Evolutionary conservation across 1,139 yeast species (phyloP).

Genomic region (Cylindricascospora bacillispora): DNA sequence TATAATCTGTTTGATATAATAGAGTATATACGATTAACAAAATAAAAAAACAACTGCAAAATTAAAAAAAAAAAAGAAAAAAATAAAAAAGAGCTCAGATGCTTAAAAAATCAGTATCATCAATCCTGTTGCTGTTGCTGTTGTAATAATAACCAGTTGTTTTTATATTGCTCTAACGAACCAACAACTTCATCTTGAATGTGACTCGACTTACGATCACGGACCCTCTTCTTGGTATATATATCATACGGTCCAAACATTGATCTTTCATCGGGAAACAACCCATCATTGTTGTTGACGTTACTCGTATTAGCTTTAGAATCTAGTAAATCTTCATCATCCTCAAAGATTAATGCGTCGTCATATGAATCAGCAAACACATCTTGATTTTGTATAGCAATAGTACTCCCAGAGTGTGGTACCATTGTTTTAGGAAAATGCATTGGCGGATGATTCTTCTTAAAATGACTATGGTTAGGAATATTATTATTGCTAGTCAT

Average conservation of each 20-base stretch:
- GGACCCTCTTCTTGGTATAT: conserved; percentile 9
- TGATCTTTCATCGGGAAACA: conserved; percentile 8
- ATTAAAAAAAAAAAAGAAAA: background rate
- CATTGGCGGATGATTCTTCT: background rate
- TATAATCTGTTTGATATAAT: too few species aligned
- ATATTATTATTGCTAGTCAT: too few species aligned
- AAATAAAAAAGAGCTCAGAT: background rate
- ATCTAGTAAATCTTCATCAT: conserved; percentile 16
- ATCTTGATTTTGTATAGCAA: conserved; percentile 19
- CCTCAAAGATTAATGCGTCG: conserved; percentile 24
- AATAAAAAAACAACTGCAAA: too few species aligned
- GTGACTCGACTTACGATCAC: conserved; percentile 20
- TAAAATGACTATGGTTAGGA: conserved; percentile 1
- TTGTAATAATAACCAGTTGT: conserved; percentile 25
- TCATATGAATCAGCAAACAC: conserved; percentile 20
- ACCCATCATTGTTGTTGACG: conserved; percentile 3
- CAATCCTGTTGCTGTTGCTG: conserved; percentile 17
- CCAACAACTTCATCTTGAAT: conserved; percentile 24
- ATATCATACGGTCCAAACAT: conserved; percentile 22
- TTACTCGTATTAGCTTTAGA: conserved; percentile 2
- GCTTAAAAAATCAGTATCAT: background rate
- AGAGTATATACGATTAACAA: too few species aligned
- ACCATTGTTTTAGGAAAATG: conserved; percentile 6
- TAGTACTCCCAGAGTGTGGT: conserved; percentile 17
- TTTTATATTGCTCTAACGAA: conserved; percentile 26